phyloP scores from a whole-genome alignment of 2,329 filamentous ascomycete genomes.

The Uncinocarpus reesii region DNA sequence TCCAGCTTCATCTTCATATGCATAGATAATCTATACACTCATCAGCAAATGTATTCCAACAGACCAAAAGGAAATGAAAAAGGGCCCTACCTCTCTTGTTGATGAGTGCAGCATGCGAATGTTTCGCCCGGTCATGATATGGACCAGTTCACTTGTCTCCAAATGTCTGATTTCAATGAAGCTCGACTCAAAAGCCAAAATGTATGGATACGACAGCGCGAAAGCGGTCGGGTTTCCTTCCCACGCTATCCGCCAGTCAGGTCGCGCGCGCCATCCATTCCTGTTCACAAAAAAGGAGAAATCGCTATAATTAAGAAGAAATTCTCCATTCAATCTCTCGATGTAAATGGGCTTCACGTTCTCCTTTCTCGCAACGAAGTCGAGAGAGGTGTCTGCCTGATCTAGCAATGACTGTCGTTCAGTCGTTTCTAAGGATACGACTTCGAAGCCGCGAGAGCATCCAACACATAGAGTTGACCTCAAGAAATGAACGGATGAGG shows the following conservation, averaged over 20 bases:
- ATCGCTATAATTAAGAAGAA: constrained; percentile 94
- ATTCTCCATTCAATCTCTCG: constrained; percentile 91
- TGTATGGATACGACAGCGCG: constrained; percentile 91
- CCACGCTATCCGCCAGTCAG: constrained; percentile 97
- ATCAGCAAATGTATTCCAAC: constrained; percentile 19
- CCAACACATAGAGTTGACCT: constrained; percentile 94
- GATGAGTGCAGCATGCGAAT: constrained; percentile 96
- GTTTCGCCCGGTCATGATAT: constrained; percentile 93
- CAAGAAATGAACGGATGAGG: constrained; percentile 95
- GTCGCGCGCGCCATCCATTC: constrained; percentile 91
- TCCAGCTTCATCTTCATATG: constrained; percentile 89
- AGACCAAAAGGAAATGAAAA: background rate
- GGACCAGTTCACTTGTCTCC: constrained; percentile 79
- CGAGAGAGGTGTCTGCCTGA: constrained; percentile 92
- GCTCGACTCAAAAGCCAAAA: constrained; percentile 90
- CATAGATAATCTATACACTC: constrained; percentile 71
- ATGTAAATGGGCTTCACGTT: constrained; percentile 93
- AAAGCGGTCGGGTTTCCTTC: constrained; percentile 88
- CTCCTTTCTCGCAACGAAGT: constrained; percentile 91
- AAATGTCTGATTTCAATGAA: constrained; percentile 96
- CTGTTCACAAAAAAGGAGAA: constrained; percentile 99
- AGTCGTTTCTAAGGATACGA: constrained; percentile 92
- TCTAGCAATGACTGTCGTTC: constrained; percentile 95
- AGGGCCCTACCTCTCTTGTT: constrained; percentile 71
- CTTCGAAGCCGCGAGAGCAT: constrained; percentile 90